These are phyloP conservation scores for Fusarium nisikadoi DNA, from an alignment of 2,329 filamentous ascomycete species.

Conservation along the genomic window DNA sequence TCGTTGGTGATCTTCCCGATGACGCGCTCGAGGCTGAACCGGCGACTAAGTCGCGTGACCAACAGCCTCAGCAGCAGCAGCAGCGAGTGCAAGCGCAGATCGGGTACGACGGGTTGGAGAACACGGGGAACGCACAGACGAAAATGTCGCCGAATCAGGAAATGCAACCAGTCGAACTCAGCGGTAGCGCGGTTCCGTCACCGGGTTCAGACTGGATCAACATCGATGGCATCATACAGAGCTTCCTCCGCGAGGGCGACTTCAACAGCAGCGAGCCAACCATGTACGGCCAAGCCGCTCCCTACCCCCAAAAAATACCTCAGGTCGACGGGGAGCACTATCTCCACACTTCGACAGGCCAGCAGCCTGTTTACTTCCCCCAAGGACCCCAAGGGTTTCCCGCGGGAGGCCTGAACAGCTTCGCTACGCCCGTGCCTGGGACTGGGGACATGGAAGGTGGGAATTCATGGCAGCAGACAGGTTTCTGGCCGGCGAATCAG, in stretches of 20 bases:
- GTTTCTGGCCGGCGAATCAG: constrained; percentile 15
- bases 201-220: constrained; percentile 44
- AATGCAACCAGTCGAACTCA: background rate
- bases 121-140: background rate
- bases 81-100: background rate
- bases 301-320: constrained; percentile 8
- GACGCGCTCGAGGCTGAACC: constrained; percentile 21
- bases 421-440: background rate
- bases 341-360: constrained; percentile 4
- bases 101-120: background rate
- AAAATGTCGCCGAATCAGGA: background rate
- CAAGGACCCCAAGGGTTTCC: constrained; percentile 15
- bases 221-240: constrained; percentile 52
- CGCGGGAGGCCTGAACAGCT: constrained; percentile 5
- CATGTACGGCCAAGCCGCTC: background rate
- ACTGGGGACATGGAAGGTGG: constrained; percentile 6
- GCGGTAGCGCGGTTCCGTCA: constrained; percentile 1
- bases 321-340: constrained; percentile 14
- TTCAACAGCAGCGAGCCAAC: background rate
- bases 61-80: constrained; percentile 9
- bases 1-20: constrained; percentile 22
- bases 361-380: constrained; percentile 15
- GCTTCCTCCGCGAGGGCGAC: constrained; percentile 45
- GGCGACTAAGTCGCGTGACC: background rate
- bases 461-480: constrained; percentile 11